Evolutionary conservation across 441 rosid genomes (phyloP).

Genomic region (Euphorbia schlechtendalii): DNA sequence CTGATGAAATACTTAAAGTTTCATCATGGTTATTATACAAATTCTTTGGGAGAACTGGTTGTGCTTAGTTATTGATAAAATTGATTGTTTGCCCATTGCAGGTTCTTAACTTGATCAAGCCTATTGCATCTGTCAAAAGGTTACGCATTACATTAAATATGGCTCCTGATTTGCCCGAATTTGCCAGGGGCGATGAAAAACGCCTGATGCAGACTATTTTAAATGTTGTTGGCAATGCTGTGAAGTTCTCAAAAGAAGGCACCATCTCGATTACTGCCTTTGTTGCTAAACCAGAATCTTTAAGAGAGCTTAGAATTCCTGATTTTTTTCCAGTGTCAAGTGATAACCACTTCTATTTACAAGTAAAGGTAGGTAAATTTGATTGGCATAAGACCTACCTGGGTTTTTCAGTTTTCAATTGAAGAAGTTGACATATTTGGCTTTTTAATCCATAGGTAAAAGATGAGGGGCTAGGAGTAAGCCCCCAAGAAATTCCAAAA

Average conservation of each 20-base stretch:
- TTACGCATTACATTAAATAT: slow-evolving; percentile 56
- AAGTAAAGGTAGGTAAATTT: slow-evolving; percentile 76
- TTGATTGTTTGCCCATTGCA: slow-evolving; percentile 29
- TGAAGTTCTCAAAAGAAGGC: slow-evolving; percentile 93
- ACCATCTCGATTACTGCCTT: slow-evolving; percentile 58
- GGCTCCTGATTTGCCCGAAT: slow-evolving; percentile 84
- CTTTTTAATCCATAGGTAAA: slow-evolving; percentile 52
- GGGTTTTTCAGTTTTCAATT: background rate
- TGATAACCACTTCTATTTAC: slow-evolving; percentile 74
- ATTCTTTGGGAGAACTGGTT: no score
- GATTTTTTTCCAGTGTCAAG: slow-evolving; percentile 53
- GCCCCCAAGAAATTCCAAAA: slow-evolving; percentile 80
- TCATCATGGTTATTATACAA: no score
- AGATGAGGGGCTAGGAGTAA: slow-evolving; percentile 81
- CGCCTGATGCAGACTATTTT: slow-evolving; percentile 79
- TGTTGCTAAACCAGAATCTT: slow-evolving; percentile 61
- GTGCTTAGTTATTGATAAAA: slow-evolving; percentile 6
- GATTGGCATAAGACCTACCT: slow-evolving; percentile 2
- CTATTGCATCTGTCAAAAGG: slow-evolving; percentile 85
- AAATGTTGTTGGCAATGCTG: slow-evolving; percentile 88
- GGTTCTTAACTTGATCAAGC: slow-evolving; percentile 85
- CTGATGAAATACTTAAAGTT: background rate
- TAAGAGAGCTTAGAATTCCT: slow-evolving; percentile 56
- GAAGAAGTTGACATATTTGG: no score
- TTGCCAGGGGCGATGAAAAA: slow-evolving; percentile 86